Conservation (phyloP, 768 basidiomycete species). For the Psilocybe cyanescens region DNA sequence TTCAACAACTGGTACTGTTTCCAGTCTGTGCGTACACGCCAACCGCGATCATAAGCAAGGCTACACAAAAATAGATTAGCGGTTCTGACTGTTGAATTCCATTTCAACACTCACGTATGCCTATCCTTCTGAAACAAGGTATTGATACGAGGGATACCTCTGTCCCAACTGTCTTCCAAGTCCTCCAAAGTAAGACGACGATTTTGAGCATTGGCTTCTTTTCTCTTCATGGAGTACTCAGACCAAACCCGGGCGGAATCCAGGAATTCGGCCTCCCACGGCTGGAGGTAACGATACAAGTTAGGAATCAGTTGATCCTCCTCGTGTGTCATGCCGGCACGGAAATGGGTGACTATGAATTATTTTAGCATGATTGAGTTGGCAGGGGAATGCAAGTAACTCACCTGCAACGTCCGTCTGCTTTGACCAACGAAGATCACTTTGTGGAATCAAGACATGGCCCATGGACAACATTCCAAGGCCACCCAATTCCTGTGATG, state of each 20-base stretch:
- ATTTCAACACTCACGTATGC: conserved; percentile 65
- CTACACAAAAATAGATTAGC: conserved; percentile 36
- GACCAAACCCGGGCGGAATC: conserved; percentile 99
- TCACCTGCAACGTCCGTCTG: conserved; percentile 93
- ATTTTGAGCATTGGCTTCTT: conserved; percentile 99
- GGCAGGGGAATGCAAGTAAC: conserved; percentile 14
- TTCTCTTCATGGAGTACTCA: conserved; percentile 99
- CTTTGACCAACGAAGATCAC: conserved; percentile 96
- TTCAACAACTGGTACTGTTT: conserved; percentile 95
- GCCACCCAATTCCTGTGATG: conserved; percentile 83
- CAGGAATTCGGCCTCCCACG: conserved; percentile 97
- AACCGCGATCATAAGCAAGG: conserved; percentile 97
- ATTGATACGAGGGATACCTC: conserved; percentile 98
- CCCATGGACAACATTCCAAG: conserved; percentile 99
- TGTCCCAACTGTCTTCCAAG: conserved; percentile 98
- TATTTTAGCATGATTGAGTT: not conserved
- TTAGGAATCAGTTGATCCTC: conserved; percentile 97
- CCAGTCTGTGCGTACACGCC: conserved; percentile 98
- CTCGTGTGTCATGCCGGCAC: conserved; percentile 97
- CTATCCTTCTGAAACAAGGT: conserved; percentile 99
- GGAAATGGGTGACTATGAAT: conserved; percentile 89
- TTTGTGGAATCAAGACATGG: conserved; percentile 97
- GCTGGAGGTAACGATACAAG: conserved; percentile 94
- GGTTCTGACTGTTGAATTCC: not conserved
- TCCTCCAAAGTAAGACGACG: conserved; percentile 96